These are phyloP conservation scores for Pyrenochaeta sp. DNA, from an alignment of 2,329 filamentous ascomycete species.

Conservation along the genomic window DNA sequence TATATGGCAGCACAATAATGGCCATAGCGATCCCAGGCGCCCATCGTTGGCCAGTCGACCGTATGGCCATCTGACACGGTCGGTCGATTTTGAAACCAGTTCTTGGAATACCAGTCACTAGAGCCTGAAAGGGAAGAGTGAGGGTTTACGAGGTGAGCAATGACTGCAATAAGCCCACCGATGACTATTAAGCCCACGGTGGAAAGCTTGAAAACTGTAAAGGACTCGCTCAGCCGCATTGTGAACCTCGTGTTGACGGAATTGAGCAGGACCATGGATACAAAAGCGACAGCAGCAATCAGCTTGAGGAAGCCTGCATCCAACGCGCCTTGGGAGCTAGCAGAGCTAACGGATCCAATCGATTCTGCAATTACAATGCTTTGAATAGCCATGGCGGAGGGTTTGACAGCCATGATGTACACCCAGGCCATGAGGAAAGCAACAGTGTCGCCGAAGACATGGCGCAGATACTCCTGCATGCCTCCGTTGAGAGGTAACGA, in stretches of 20 bases:
- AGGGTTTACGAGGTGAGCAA: conserved; percentile 40
- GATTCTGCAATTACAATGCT: conserved; percentile 67
- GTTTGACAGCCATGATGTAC: conserved; percentile 71
- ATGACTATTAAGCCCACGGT: conserved; percentile 45
- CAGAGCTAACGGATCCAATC: conserved; percentile 58
- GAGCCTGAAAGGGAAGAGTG: conserved; percentile 39
- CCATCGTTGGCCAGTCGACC: conserved; percentile 51
- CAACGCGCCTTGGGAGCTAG: conserved; percentile 12
- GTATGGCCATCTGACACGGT: conserved; percentile 56
- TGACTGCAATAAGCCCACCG: conserved; percentile 39
- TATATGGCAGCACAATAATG: conserved; percentile 69
- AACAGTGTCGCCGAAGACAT: conserved; percentile 67
- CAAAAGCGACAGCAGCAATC: conserved; percentile 48
- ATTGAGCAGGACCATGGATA: conserved; percentile 53
- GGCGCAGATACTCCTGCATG: conserved; percentile 68
- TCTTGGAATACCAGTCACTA: conserved; percentile 52
- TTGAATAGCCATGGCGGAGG: conserved; percentile 69
- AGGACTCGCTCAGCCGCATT: conserved; percentile 52
- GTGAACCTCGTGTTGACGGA: conserved; percentile 54
- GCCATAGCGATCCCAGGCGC: conserved; percentile 67
- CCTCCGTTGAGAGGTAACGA: conserved; percentile 71
- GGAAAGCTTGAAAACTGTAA: conserved; percentile 51
- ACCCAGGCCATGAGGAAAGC: conserved; percentile 73
- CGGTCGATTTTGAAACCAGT: conserved; percentile 65
- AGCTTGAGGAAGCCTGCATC: conserved; percentile 47